Base-by-base conservation (phyloP, 768 basidiomycete genomes). In the Gyrodon lividus region DNA sequence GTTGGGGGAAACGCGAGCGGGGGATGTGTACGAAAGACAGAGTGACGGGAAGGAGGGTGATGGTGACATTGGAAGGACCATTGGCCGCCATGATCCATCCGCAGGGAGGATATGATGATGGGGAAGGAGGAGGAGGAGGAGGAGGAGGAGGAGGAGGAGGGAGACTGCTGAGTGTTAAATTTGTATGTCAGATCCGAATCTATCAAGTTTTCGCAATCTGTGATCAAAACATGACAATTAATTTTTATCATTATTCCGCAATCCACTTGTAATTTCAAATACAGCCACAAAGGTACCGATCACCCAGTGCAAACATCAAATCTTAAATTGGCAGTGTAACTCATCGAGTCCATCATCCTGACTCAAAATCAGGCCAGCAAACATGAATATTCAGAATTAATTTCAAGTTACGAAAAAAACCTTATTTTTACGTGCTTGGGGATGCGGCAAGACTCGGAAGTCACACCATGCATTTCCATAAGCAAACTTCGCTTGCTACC, bases 11-110 rank as follows among this genome's bases (percentile, higher is more conserved):
- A 46, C 86, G 81, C n/a, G 78, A 74, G 50, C 87, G 83, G 42
- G 88, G 88, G 51, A 90, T 79, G 63, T 84, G 86, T 44, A 88
- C 82, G 63, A 90, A 83, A 46, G 83, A 81, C 46, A 91, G 81
- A 26, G 83, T 77, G 43, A 83, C 78, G 23, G 86, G 84, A 60
- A 89, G 85, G 50, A 88, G 77, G 28, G 86, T 75, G 54, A 91
- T 82, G 48, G 88, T 89, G 58, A 73, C 71, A 51, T 71, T 69
- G 61, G 62, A 67, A 34, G 59, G 54, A 20, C 54, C 54, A 2
- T 54, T 43, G 54, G 51, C 54, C 33, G 60, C 55, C 64, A 70
- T 69, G 59, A 58, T 61, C 54, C 12, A 42, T 37, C 48, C 30
- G 42, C 37, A 48, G 46, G 40, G 50, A 34, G 46, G 50, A 50